Evolutionary conservation across 306 rosid genomes (phyloP).

Genomic region (Pyrus betulifolia): DNA sequence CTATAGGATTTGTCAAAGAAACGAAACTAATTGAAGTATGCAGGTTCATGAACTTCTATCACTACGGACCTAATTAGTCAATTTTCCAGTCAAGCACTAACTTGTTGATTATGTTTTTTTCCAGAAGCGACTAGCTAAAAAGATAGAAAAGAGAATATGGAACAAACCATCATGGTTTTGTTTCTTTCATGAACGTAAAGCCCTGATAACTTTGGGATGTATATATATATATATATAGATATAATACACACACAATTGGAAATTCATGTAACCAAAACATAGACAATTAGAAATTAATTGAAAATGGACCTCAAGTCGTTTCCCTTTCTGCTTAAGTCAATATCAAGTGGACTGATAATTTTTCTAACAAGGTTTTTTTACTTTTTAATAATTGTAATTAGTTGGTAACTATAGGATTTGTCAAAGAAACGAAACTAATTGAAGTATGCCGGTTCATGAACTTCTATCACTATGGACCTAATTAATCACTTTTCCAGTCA

Average conservation of each 20-base stretch:
- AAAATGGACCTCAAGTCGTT: not conserved
- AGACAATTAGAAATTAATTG: not conserved
- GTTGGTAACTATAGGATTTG: not conserved
- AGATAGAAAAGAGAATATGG: too few relatives aligned
- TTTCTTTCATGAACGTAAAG: too few relatives aligned
- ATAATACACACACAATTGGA: not conserved
- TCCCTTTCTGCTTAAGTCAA: not conserved
- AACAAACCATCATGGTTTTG: too few relatives aligned
- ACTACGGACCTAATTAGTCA: not conserved
- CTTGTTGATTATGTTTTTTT: not conserved
- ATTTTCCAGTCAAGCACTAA: not conserved
- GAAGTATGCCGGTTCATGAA: conserved; percentile 1
- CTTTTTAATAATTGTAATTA: not conserved
- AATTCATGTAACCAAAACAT: not conserved
- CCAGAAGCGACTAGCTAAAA: too few relatives aligned
- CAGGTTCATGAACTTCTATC: conserved; percentile 3
- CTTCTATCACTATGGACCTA: not conserved
- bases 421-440: not conserved
- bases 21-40: not conserved
- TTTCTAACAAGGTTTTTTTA: not conserved
- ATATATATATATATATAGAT: not conserved
- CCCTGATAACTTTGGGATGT: too few relatives aligned
- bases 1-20: not conserved
- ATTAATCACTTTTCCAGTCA: not conserved
- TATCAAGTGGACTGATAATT: not conserved